These are phyloP conservation scores for Scolecobasidium constrictum DNA, from an alignment of 2,329 filamentous ascomycete species.

Conservation along the genomic window DNA sequence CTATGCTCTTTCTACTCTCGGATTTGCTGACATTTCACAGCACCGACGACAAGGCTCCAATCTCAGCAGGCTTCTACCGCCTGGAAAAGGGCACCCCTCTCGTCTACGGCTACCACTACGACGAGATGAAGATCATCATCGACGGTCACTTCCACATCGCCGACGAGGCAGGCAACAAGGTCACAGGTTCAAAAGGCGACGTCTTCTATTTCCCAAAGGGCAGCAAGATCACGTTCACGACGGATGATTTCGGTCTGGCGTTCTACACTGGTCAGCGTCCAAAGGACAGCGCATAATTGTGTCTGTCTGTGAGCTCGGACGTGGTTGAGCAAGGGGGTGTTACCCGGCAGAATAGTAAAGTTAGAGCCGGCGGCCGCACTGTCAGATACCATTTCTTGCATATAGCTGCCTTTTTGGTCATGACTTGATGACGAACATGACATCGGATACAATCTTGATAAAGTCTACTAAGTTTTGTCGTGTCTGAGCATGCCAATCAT, in stretches of 20 bases:
- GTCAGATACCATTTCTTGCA: no score
- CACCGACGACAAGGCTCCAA: constrained; percentile 45
- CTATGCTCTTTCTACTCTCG: neutral
- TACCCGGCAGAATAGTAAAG: no score
- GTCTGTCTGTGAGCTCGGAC: no score
- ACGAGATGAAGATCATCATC: constrained; percentile 65
- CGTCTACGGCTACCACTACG: constrained; percentile 58
- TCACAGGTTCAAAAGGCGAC: constrained; percentile 50
- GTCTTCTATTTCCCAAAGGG: constrained; percentile 61
- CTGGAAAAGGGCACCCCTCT: constrained; percentile 57
- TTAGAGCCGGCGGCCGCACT: no score
- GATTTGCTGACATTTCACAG: constrained; percentile 22
- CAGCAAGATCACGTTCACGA: constrained; percentile 54
- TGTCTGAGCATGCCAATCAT: no score
- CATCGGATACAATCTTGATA: no score
- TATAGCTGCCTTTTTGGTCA: no score
- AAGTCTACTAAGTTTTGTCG: no score
- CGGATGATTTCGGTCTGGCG: constrained; percentile 48
- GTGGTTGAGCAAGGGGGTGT: no score
- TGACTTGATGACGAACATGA: no score
- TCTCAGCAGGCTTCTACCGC: constrained; percentile 55
- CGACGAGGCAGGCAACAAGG: constrained; percentile 51
- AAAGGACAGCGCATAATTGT: constrained; percentile 18
- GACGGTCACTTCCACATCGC: constrained; percentile 56
- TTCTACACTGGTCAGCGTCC: constrained; percentile 40